These are phyloP conservation scores for Arthrobotrys pseudoclavata DNA, from an alignment of 2,329 filamentous ascomycete genomes.

Conservation along the genomic window DNA sequence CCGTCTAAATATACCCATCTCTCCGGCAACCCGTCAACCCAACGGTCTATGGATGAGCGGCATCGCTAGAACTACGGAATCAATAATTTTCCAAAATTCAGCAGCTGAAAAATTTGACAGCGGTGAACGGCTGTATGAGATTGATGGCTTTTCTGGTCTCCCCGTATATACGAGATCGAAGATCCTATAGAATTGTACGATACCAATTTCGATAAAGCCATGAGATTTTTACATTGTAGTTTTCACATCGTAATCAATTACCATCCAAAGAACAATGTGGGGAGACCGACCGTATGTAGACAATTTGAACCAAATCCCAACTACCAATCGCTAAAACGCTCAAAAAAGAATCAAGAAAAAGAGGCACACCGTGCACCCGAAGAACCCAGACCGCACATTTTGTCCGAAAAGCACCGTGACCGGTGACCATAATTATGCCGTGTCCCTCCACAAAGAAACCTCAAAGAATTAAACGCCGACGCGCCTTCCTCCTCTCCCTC, in stretches of 20 bases:
- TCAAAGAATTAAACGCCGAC: background rate
- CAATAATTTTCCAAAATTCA: background rate
- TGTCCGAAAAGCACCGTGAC: no score
- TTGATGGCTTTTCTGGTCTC: background rate
- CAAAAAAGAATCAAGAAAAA: conserved; percentile 14
- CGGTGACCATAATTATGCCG: no score
- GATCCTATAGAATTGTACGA: no score
- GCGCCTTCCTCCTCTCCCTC: background rate
- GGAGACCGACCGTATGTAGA: no score
- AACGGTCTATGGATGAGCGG: background rate
- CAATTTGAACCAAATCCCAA: conserved; percentile 3
- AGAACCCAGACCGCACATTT: background rate
- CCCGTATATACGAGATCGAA: no score
- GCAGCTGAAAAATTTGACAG: background rate
- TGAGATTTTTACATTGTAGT: no score
- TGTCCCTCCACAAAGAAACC: background rate
- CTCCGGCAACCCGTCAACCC: background rate
- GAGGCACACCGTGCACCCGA: background rate
- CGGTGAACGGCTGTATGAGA: background rate
- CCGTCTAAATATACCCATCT: no score
- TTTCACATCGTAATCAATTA: no score
- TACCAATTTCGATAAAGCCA: no score
- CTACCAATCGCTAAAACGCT: conserved; percentile 7
- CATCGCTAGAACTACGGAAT: background rate
- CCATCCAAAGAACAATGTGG: no score